Evolutionary conservation across 2,329 filamentous ascomycete genomes (phyloP), one percentile per base, ranked within the genome.

Genomic region (Fusarium luffae): DNA sequence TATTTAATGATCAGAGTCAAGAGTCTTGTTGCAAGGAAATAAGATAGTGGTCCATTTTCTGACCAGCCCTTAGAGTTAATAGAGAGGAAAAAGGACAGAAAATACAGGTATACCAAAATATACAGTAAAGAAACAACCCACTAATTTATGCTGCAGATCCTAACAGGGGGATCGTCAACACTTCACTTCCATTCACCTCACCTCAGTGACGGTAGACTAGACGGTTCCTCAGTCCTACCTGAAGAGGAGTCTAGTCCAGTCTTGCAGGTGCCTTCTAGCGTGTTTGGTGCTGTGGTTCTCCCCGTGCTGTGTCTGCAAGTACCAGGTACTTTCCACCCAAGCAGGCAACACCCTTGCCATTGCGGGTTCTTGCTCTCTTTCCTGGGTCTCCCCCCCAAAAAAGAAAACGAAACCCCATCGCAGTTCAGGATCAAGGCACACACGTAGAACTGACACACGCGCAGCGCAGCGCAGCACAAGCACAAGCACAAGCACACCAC

Each of bases 381-480:
- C 55, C 23, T 43, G 18, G 30, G 44, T 27, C 25, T 28, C 30
- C 25, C 59, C 59, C 66, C 65, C n/a, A 50, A 70, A 69, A 63
- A 68, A 64, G 49, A 59, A 70, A 62, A 66, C 63, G 59, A 63
- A 64, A 63, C 63, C 63, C 59, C 59, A 69, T 69, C 66, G 34
- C 59, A 43, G 59, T 57, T 57, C 50, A 67, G 63, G 66, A 68
- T 67, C 66, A 68, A 69, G 66, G 66, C 66, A 69, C 66, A 54
- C 63, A 56, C 59, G 59, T 54, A 63, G 63, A 67, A 68, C 65
- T 68, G 66, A 70, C 67, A 69, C 66, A 69, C 67, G 40, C 56
- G 48, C 56, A 48, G 28, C 44, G 23, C 43, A 61, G 25, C 28
- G 12, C 54, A 55, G 47, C 48, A 28, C 50, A 48, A 56, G 54